Evolutionary conservation across 768 basidiomycete genomes (phyloP).

Genomic region (Nidula microcarpa): DNA sequence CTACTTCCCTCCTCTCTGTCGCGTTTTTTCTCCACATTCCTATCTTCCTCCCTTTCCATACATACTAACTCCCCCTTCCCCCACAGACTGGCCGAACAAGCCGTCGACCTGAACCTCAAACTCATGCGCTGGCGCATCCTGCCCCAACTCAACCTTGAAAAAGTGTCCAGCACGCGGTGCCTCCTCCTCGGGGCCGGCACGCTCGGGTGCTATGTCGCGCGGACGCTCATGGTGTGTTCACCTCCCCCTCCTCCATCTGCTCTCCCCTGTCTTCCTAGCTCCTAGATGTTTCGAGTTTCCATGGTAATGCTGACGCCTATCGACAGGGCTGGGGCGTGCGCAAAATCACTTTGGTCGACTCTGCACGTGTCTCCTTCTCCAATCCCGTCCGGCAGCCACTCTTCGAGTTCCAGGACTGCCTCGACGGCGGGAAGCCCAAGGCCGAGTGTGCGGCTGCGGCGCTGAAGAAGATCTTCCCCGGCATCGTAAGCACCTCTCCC

Average conservation of each 20-base stretch:
- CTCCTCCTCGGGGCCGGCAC: slow-evolving; percentile 94
- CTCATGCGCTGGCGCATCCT: slow-evolving; percentile 98
- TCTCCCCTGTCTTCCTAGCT: neutral
- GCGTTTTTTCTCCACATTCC: neutral
- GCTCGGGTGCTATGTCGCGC: slow-evolving; percentile 92
- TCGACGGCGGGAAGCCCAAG: slow-evolving; percentile 91
- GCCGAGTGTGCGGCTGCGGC: slow-evolving; percentile 85
- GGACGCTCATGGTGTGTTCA: slow-evolving; percentile 77
- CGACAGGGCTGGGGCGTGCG: slow-evolving; percentile 92
- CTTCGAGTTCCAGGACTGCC: slow-evolving; percentile 92
- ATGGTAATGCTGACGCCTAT: neutral
- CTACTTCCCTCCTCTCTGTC: neutral
- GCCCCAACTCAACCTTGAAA: slow-evolving; percentile 85
- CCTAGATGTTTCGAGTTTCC: too few species aligned
- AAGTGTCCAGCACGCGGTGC: slow-evolving; percentile 75
- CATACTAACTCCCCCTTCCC: neutral
- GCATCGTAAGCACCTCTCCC: slow-evolving; percentile 59
- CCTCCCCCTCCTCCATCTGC: neutral
- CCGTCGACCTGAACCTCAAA: slow-evolving; percentile 96
- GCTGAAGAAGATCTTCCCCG: slow-evolving; percentile 88
- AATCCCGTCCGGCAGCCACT: slow-evolving; percentile 97
- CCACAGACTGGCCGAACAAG: slow-evolving; percentile 84
- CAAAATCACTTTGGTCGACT: slow-evolving; percentile 91
- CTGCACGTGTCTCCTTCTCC: slow-evolving; percentile 88
- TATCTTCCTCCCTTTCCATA: neutral